phyloP scores from a whole-genome alignment of 768 basidiomycete genomes.

The Cubamyces lactineus region DNA sequence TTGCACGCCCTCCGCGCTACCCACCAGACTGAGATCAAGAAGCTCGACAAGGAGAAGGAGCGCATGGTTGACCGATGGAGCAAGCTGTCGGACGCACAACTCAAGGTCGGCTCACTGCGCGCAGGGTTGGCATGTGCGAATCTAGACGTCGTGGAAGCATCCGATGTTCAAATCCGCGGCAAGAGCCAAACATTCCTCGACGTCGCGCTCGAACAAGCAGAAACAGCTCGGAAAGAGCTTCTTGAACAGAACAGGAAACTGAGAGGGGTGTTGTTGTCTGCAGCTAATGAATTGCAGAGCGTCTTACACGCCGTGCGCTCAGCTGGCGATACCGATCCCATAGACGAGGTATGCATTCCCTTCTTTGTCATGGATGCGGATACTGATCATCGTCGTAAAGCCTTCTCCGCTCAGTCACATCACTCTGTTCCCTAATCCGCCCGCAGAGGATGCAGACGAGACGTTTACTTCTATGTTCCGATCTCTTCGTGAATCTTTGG shows the following conservation, averaged over 20 bases:
- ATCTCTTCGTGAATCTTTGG: constrained; percentile 31
- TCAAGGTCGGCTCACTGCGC: constrained; percentile 51
- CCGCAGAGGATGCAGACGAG: constrained; percentile 31
- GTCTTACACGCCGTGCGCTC: constrained; percentile 51
- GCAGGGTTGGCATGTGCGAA: constrained; percentile 44
- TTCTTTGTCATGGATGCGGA: constrained; percentile 33
- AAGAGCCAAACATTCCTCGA: constrained; percentile 63
- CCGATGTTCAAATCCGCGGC: constrained; percentile 41
- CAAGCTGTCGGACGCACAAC: constrained; percentile 69
- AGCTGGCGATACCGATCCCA: constrained; percentile 40
- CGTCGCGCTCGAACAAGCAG: constrained; percentile 71
- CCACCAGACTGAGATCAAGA: constrained; percentile 74
- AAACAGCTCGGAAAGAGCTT: constrained; percentile 63
- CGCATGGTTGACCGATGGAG: constrained; percentile 74
- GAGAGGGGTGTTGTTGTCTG: constrained; percentile 58
- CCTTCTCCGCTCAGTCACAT: constrained; percentile 28
- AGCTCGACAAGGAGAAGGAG: constrained; percentile 80
- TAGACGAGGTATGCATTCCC: constrained; percentile 50
- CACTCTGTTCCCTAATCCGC: constrained; percentile 34
- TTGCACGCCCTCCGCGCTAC: constrained; percentile 71
- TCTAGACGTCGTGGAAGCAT: constrained; percentile 40
- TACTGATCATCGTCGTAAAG: constrained; percentile 34
- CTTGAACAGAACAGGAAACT: constrained; percentile 66
- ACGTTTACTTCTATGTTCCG: constrained; percentile 32
- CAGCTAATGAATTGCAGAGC: constrained; percentile 67